phyloP scores from a whole-genome alignment of 495 filamentous ascomycete species.

The Hapsidospora chrysogenum region DNA sequence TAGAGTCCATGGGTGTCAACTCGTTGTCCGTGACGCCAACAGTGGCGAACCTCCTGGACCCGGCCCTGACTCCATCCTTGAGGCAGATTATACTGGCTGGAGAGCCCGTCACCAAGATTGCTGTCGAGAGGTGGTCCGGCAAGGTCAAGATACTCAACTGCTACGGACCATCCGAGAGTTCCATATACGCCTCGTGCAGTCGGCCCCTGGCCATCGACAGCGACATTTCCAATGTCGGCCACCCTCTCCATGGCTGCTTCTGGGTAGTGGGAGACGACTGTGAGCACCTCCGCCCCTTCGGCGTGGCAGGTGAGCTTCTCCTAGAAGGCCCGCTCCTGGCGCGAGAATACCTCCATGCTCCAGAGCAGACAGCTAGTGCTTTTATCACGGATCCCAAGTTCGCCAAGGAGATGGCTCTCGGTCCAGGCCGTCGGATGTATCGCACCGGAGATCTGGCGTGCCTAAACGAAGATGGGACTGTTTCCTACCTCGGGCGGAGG shows the following conservation, averaged over 20 bases:
- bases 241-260: too few species aligned
- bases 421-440: conserved; percentile 34
- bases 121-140: background rate
- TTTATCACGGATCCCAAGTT: background rate
- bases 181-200: too few species aligned
- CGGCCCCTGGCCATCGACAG: too few species aligned
- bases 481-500: conserved; percentile 3
- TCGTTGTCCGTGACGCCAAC: conserved; percentile 12
- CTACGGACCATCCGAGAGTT: conserved; percentile 38
- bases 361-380: conserved; percentile 3
- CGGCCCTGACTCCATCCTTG: background rate
- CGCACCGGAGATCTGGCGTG: conserved; percentile 17
- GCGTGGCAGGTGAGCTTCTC: conserved; percentile 28
- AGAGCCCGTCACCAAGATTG: conserved; percentile 5
- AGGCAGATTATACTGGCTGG: conserved; percentile 7
- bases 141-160: conserved; percentile 23
- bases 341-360: conserved; percentile 3
- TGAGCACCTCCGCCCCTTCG: conserved; percentile 26
- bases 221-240: too few species aligned
- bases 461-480: conserved; percentile 6
- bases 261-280: too few species aligned
- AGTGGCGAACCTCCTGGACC: background rate
- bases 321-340: conserved; percentile 29
- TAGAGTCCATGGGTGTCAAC: conserved; percentile 27
- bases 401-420: too few species aligned